Base-by-base conservation (phyloP, 2,329 filamentous ascomycete genomes). In the Pseudodiploospora longispora region DNA sequence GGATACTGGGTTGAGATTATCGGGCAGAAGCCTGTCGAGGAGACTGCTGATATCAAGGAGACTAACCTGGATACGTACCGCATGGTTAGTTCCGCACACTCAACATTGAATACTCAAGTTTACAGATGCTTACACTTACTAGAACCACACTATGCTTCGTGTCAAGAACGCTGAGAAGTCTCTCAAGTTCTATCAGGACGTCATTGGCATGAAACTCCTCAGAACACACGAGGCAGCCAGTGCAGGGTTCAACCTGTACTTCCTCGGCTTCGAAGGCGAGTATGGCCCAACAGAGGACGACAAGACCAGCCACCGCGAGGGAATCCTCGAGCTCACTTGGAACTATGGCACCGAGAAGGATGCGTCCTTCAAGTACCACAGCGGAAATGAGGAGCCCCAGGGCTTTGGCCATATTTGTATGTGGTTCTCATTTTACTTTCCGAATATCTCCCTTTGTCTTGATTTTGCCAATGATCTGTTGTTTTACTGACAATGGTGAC, bases 111-210 rank as follows among this genome's bases (percentile, higher is more conserved):
- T 19, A 29, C 29, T 32, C 28, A 7, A 35, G 12, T 19, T 19
- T 3, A 19, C 19, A 6, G 39, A 12, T n/a, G 41, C 19, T 36
- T 35, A 6, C n/a, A 19, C 19, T 2, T 7, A 6, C 36, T 12
- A 84, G 80, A 90, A 93, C 68, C 87, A 93, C 69, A 89, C 86
- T 45, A 97, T 97, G 93, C 79, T 98, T 55, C 86, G 93, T 30
- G 84, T 97, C 68, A 97, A 96, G 70, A 81, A 87, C 54, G 71
- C 75, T 27, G 75, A 87, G 59, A 81, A 79, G 64, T 86, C 82
- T 10, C 71, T 90, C 58, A 80, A 82, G 58, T 91, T 87, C 63
- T 91, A 91, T 68, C 77, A 91, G 63, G 87, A 96, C 6, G 75
- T 87, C 29, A 74, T 97, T 66, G 93, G 93, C 47, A 96, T 97